phyloP scores from a whole-genome alignment of 805 yeast species.

The Schwanniomyces sp. region DNA sequence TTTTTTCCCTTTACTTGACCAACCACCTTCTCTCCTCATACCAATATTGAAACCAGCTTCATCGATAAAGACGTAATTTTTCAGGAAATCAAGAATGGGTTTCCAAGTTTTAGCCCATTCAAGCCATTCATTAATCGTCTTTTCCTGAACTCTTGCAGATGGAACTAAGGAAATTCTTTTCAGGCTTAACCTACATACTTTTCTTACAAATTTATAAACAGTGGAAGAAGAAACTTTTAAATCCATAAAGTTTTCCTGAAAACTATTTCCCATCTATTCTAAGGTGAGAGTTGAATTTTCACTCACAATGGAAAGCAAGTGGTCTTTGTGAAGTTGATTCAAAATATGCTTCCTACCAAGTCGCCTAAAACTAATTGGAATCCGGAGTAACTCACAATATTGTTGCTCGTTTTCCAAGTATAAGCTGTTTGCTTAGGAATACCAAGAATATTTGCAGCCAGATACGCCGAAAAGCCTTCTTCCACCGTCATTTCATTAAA shows the following conservation, averaged over 20 bases:
- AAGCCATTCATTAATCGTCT: not conserved
- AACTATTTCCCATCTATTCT: too few species aligned
- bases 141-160: not conserved
- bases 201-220: not conserved
- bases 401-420: not conserved
- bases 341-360: not conserved
- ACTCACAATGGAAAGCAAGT: too few species aligned
- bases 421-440: not conserved
- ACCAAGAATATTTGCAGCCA: not conserved
- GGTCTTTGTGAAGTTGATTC: too few species aligned
- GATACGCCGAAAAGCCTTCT: not conserved
- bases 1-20: too few species aligned
- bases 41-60: not conserved
- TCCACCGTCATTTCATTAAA: not conserved
- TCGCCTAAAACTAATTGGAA: not conserved
- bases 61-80: too few species aligned
- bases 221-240: not conserved
- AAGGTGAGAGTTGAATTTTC: too few species aligned
- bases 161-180: not conserved
- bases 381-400: not conserved
- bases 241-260: too few species aligned
- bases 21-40: too few species aligned
- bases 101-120: not conserved
- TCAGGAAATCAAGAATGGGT: not conserved
- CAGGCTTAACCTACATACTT: too few species aligned